Conservation (phyloP, 306 rosid species). For the Erythrophleum fordii region DNA sequence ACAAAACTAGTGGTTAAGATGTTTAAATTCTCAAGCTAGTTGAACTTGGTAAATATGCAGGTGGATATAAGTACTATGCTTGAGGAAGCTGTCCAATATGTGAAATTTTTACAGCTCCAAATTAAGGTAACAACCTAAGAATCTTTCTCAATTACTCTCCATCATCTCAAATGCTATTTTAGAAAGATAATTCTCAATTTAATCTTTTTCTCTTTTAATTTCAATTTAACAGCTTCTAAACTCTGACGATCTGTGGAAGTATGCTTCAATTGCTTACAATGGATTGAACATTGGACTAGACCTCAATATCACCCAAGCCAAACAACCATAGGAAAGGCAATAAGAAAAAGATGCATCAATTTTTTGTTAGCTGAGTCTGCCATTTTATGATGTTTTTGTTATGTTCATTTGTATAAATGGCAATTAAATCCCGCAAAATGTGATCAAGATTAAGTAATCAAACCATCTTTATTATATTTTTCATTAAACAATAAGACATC, state of each 20-base stretch:
- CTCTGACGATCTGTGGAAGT: conserved; percentile 91
- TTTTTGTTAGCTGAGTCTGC: conserved; percentile 6
- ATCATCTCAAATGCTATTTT: conserved; percentile 34
- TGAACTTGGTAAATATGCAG: conserved; percentile 48
- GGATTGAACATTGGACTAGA: conserved; percentile 84
- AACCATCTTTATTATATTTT: neutral
- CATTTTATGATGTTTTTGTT: conserved; percentile 1
- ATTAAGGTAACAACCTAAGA: conserved; percentile 70
- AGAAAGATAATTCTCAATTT: neutral
- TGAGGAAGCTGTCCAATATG: conserved; percentile 92
- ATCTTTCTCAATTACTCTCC: conserved; percentile 35
- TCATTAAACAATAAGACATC: neutral
- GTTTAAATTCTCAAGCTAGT: conserved; percentile 20
- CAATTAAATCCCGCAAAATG: neutral
- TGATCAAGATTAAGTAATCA: neutral
- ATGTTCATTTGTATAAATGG: conserved; percentile 14
- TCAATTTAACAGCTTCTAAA: conserved; percentile 67
- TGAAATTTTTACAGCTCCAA: conserved; percentile 85
- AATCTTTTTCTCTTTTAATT: conserved; percentile 27
- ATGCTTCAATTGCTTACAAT: conserved; percentile 89
- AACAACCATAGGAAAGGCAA: conserved; percentile 36
- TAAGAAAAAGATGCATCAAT: conserved; percentile 1
- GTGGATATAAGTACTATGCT: conserved; percentile 99
- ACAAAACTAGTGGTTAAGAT: conserved; percentile 20
- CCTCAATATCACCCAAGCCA: conserved; percentile 49